Conservation (phyloP, 805 yeast species). For the Dipodascus geniculatus region DNA sequence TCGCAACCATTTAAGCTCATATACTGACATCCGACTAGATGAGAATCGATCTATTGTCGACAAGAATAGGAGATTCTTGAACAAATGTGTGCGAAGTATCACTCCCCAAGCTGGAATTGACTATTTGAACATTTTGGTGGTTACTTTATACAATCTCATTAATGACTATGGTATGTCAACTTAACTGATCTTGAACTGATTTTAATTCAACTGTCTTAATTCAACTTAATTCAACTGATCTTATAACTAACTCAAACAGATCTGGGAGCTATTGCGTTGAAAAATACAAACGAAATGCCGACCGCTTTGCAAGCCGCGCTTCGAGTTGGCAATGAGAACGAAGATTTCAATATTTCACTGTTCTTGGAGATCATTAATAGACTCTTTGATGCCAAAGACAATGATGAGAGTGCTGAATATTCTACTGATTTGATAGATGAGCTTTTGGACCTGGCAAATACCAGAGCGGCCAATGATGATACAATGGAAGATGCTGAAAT, state of each 20-base stretch:
- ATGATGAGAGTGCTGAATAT: background rate
- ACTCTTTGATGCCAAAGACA: background rate
- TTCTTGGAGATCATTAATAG: background rate
- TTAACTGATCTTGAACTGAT: no score
- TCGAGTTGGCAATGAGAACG: background rate
- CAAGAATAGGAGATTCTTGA: background rate
- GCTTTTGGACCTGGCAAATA: background rate
- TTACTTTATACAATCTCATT: background rate
- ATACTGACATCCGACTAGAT: background rate
- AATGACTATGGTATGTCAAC: background rate
- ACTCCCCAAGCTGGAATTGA: background rate
- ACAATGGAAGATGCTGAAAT: conserved; percentile 1
- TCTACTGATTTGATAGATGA: background rate
- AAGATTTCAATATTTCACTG: background rate
- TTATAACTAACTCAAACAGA: background rate
- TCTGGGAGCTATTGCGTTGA: background rate
- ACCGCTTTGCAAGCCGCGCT: background rate
- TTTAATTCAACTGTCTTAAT: no score
- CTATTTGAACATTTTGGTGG: background rate
- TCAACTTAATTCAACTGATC: background rate
- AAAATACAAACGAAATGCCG: background rate
- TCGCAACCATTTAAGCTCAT: background rate
- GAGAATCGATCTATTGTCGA: background rate
- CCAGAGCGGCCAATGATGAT: background rate
- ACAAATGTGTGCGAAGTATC: background rate